Evolutionary conservation across 2,329 filamentous ascomycete genomes (phyloP).

Genomic region (Sclerotinia glacialis): DNA sequence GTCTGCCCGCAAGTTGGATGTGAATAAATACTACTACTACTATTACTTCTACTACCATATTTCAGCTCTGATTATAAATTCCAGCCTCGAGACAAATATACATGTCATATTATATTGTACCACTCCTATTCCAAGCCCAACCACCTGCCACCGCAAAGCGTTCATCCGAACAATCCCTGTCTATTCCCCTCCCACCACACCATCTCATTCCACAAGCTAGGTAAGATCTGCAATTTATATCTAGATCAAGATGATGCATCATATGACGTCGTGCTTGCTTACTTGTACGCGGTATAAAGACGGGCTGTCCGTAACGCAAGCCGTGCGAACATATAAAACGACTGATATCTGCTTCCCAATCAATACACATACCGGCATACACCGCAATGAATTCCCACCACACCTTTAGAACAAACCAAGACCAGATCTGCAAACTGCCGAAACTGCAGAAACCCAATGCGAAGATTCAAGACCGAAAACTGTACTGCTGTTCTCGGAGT

Average conservation of each 20-base stretch:
- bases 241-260: not conserved
- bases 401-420: not conserved
- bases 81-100: too few species aligned
- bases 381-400: not conserved
- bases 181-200: not conserved
- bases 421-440: not conserved
- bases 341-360: not conserved
- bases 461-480: not conserved
- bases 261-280: too few species aligned
- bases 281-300: not conserved
- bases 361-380: not conserved
- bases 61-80: too few species aligned
- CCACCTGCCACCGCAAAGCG: not conserved
- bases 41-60: too few species aligned
- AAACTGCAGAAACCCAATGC: not conserved
- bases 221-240: not conserved
- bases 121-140: too few species aligned
- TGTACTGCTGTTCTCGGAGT: not conserved
- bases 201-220: too few species aligned
- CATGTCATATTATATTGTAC: too few species aligned
- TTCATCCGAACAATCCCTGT: not conserved
- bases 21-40: too few species aligned
- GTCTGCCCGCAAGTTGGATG: too few species aligned
- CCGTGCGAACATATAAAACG: not conserved
- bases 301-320: not conserved